Conservation (phyloP, 345 rosid species). For the Streptanthus diversifolius region DNA sequence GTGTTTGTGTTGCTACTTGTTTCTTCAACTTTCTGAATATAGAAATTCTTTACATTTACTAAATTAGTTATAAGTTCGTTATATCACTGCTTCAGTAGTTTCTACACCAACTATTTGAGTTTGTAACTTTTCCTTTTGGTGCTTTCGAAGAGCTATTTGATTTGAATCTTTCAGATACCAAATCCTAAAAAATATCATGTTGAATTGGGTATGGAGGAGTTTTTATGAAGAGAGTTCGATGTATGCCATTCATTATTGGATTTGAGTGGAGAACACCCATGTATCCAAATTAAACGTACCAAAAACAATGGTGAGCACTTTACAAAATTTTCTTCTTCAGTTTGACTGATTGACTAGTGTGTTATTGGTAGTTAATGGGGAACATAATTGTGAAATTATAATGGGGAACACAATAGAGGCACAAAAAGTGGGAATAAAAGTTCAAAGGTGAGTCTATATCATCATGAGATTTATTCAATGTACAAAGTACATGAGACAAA, state of each 20-base stretch:
- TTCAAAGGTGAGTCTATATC: not conserved
- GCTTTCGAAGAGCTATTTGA: not conserved
- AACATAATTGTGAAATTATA: slow-evolving; percentile 32
- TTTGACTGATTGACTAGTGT: slow-evolving; percentile 18
- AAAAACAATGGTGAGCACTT: slow-evolving; percentile 17
- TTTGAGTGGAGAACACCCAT: slow-evolving; percentile 17
- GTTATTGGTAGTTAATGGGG: slow-evolving; percentile 34
- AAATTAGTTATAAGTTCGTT: not conserved
- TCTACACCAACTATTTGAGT: not conserved
- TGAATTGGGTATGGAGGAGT: not conserved
- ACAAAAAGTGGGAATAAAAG: not conserved
- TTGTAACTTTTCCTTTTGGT: not conserved
- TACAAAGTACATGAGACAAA: slow-evolving; percentile 28
- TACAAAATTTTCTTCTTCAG: not conserved
- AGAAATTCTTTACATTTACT: slow-evolving; percentile 19
- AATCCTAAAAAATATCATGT: not conserved
- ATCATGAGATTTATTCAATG: slow-evolving; percentile 22
- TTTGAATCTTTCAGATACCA: not conserved
- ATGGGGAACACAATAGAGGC: slow-evolving; percentile 30
- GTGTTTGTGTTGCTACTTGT: slow-evolving; percentile 27
- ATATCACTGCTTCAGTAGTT: not conserved
- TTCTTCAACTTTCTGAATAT: slow-evolving; percentile 17
- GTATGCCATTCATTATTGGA: not conserved
- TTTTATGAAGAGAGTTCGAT: not conserved
- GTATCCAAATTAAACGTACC: slow-evolving; percentile 26